Conservation (phyloP, 2,329 filamentous ascomycete species). For the Teratosphaeria nubilosa region DNA sequence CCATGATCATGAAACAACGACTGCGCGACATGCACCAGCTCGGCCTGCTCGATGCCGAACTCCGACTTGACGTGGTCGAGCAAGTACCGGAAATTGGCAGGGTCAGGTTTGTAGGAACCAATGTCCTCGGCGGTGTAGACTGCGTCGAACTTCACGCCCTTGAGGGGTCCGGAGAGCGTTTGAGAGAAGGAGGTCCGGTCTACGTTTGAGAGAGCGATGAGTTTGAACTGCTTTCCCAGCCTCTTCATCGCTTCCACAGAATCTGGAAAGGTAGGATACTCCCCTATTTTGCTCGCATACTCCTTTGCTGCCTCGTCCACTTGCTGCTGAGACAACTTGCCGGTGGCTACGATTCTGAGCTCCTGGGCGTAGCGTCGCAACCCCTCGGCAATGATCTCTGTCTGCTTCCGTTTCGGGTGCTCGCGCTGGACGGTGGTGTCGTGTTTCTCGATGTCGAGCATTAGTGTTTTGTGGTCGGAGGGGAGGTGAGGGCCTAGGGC, state of each 20-base stretch:
- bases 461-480: slow-evolving; percentile 33
- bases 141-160: slow-evolving; percentile 49
- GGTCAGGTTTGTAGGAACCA: slow-evolving; percentile 60
- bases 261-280: slow-evolving; percentile 50
- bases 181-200: slow-evolving; percentile 43
- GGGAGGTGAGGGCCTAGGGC: slow-evolving; percentile 40
- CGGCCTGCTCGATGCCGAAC: slow-evolving; percentile 46
- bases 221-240: slow-evolving; percentile 44
- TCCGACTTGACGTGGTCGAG: slow-evolving; percentile 43
- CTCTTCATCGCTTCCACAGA: slow-evolving; percentile 43
- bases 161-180: slow-evolving; percentile 41
- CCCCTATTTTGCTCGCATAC: slow-evolving; percentile 44
- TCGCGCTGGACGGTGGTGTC: slow-evolving; percentile 41
- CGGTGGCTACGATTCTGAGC: slow-evolving; percentile 37
- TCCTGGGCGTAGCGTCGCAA: slow-evolving; percentile 21
- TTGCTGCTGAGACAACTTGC: slow-evolving; percentile 38
- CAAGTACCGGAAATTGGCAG: slow-evolving; percentile 56
- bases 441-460: slow-evolving; percentile 37
- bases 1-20: slow-evolving; percentile 58
- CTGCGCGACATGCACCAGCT: slow-evolving; percentile 59
- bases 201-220: slow-evolving; percentile 53
- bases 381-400: slow-evolving; percentile 36
- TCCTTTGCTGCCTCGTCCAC: slow-evolving; percentile 31
- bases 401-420: slow-evolving; percentile 51
- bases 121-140: slow-evolving; percentile 63